Conservation (phyloP, 805 yeast genomes). For the Kodamaea jinghongensis region DNA sequence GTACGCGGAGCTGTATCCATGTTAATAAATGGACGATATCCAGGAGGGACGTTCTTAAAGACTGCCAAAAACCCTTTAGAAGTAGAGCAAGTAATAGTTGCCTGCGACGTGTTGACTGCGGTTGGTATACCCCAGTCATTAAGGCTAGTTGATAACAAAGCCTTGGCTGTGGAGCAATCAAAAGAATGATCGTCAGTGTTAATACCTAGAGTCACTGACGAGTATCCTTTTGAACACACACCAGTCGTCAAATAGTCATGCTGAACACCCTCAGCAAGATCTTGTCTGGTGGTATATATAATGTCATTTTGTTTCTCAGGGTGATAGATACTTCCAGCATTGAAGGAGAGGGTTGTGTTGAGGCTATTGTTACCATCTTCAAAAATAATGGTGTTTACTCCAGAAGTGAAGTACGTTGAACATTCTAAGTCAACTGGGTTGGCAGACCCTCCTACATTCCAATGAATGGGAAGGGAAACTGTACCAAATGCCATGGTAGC, state of each 20-base stretch:
- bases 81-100: slow-evolving; percentile 18
- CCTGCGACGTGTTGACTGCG: slow-evolving; percentile 2
- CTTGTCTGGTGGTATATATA: slow-evolving; percentile 1
- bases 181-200: slow-evolving; percentile 10
- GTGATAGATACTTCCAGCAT: slow-evolving; percentile 1
- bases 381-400: slow-evolving; percentile 19
- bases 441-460: slow-evolving; percentile 12
- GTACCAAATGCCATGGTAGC: slow-evolving; percentile 11
- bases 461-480: slow-evolving; percentile 24
- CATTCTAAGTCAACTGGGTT: slow-evolving; percentile 15
- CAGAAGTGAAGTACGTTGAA: slow-evolving; percentile 18
- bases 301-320: too few relatives aligned
- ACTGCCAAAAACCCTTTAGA: neutral
- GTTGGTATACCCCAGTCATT: slow-evolving; percentile 23
- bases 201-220: slow-evolving; percentile 22
- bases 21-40: slow-evolving; percentile 24
- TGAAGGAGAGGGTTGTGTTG: slow-evolving; percentile 10
- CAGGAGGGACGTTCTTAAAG: slow-evolving; percentile 26
- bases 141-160: slow-evolving; percentile 18
- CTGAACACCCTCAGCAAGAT: slow-evolving; percentile 12
- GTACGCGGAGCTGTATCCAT: neutral
- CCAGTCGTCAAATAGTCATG: slow-evolving; percentile 12
- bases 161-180: slow-evolving; percentile 22
- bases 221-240: slow-evolving; percentile 22
- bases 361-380: slow-evolving; percentile 12